Base-by-base conservation (phyloP, 257 asterid genomes). In the Solanum clarkiae region DNA sequence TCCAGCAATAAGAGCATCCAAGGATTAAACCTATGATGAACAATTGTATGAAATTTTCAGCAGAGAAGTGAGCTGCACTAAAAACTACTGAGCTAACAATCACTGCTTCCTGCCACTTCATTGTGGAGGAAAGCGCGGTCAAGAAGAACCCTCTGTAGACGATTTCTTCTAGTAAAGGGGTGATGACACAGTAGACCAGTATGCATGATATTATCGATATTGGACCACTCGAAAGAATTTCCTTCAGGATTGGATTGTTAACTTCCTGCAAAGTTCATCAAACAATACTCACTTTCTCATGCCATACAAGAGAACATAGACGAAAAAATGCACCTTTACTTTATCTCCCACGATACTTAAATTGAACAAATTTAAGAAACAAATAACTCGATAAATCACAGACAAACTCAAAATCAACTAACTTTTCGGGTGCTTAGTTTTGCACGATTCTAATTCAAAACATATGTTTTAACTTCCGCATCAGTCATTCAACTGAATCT, bases 1-100 rank as follows among this genome's bases (percentile, higher is more conserved):
- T 90, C 98, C 98, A 96, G 86, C 97, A 93, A 74, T 93, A 93
- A 1, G 97, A 90, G 87, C 92, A 91, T 82, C 97, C 98, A 22
- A 96, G 95, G 18, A 93, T 91, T 65, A 87, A 86, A 18, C 98
- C 97, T 69, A 94, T 88, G 62, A 89, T 60, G 80, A 92, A 62
- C 83, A 94, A 91, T 32, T 93, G 98, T 62, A 93, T 47, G 87
- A 93, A 96, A 86, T 91, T 94, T 90, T 96, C 99, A 59, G 87
- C 86, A 9, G 98, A 92, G 88, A 96, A 93, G 86, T 94, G 98
- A 88, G 92, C 91, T 42, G 94, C 94, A 80, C 98, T 94, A 86
- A 96, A 96, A 83, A 91, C 86, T 47, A 92, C 49, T 75, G 98
- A 93, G 57, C 98, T 96, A 63, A 93, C 11, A 24, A 85, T 49